A percentile compares a stretch with the other conserved stretches of the same genome.
These are phyloP conservation scores for Podaxis rugospora DNA, from an alignment of 768 basidiomycete species.

Conservation along the genomic window DNA sequence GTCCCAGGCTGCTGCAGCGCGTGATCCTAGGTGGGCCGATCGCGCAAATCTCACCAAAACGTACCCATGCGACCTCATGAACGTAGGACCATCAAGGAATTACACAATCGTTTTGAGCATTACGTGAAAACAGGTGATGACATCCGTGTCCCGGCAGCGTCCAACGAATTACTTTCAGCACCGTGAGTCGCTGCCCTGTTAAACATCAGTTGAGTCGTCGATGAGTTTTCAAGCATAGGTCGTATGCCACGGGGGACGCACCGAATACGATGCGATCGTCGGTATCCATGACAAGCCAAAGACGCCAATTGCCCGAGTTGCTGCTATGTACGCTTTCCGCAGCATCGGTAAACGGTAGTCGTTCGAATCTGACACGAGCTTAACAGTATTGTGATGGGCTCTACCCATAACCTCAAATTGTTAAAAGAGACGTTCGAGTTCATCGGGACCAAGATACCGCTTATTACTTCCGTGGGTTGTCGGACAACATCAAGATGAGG, in stretches of 20 bases:
- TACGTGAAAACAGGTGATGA: constrained; percentile 73
- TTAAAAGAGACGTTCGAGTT: constrained; percentile 59
- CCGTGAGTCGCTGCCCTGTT: constrained; percentile 31
- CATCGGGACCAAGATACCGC: constrained; percentile 57
- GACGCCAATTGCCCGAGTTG: constrained; percentile 69
- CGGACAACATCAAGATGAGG: constrained; percentile 52
- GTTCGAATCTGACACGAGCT: constrained; percentile 11
- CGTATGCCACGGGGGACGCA: constrained; percentile 66
- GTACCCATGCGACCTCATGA: constrained; percentile 1
- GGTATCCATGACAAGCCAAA: constrained; percentile 65
- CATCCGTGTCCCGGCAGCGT: constrained; percentile 75
- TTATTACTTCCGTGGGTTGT: constrained; percentile 59
- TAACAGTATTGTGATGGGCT: constrained; percentile 59
- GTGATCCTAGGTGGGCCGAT: constrained; percentile 22
- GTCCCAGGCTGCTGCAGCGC: constrained; percentile 34
- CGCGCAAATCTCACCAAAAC: neutral
- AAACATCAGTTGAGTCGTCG: neutral
- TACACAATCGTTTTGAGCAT: constrained; percentile 64
- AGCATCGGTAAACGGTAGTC: neutral
- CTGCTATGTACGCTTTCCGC: constrained; percentile 53
- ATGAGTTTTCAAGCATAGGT: constrained; percentile 36
- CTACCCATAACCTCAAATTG: constrained; percentile 50
- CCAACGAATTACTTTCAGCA: constrained; percentile 47
- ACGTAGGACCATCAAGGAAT: constrained; percentile 67
- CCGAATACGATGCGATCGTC: constrained; percentile 71